Evolutionary conservation across 306 rosid genomes (phyloP).

Genomic region (Alnus glutinosa): DNA sequence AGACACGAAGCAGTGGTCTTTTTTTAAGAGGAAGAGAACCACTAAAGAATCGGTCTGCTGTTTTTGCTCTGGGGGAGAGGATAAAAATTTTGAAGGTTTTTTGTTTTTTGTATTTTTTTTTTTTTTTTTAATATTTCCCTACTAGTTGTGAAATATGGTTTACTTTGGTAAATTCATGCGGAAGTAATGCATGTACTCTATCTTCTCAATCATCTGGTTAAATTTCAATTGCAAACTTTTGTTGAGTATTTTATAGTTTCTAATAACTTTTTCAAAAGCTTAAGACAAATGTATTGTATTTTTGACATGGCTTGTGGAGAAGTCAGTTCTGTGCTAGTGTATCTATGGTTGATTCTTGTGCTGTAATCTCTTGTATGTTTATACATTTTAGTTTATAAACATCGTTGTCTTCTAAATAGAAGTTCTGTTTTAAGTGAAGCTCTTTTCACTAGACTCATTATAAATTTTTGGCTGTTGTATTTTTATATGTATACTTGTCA

Average conservation of each 20-base stretch:
- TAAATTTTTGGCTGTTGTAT: no score
- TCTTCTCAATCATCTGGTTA: neutral
- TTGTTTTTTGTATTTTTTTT: neutral
- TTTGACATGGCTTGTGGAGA: neutral
- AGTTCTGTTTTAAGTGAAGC: no score
- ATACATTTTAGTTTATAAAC: no score
- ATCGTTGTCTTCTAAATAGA: no score
- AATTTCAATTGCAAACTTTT: neutral
- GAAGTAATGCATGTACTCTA: neutral
- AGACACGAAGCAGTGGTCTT: conserved; percentile 79
- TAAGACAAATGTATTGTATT: neutral
- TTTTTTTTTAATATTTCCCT: neutral
- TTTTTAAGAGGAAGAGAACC: conserved; percentile 88
- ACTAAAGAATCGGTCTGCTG: conserved; percentile 94
- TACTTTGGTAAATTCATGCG: conserved; percentile 8
- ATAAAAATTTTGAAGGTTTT: conserved; percentile 76
- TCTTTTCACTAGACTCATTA: no score
- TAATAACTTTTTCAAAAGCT: neutral
- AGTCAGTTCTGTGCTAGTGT: neutral
- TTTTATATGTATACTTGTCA: no score
- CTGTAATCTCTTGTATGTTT: no score
- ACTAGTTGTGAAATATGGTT: neutral
- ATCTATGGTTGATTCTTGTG: neutral
- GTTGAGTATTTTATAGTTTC: neutral
- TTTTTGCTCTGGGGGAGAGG: conserved; percentile 92